These are phyloP conservation scores for Hortiboletus campestris DNA, from an alignment of 768 basidiomycete species.

Conservation along the genomic window DNA sequence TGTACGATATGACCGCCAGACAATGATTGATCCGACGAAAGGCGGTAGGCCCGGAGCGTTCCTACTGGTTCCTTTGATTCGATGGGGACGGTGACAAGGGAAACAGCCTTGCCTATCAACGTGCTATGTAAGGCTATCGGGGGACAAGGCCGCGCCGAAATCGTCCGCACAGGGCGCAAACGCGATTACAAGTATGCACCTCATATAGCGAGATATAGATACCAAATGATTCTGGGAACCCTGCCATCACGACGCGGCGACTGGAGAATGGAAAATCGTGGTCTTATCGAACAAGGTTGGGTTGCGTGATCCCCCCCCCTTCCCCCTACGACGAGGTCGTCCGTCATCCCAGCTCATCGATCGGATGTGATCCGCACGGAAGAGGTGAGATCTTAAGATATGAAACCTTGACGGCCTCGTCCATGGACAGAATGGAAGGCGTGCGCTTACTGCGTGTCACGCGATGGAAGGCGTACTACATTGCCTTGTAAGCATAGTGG, in stretches of 20 bases:
- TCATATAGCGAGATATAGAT: conserved; percentile 17
- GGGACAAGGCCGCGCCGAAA: conserved; percentile 16
- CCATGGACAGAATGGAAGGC: conserved; percentile 20
- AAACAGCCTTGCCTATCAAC: neutral
- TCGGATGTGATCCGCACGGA: conserved; percentile 21
- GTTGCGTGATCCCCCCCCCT: conserved; percentile 14
- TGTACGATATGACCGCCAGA: neutral
- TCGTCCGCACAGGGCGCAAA: conserved; percentile 22
- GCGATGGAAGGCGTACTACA: conserved; percentile 2
- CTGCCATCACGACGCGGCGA: conserved; percentile 5
- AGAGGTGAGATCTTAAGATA: conserved; percentile 12
- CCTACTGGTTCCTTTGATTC: neutral
- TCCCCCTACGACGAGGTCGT: neutral
- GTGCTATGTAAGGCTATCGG: neutral
- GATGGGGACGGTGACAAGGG: neutral
- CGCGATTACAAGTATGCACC: conserved; percentile 18
- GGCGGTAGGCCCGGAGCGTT: neutral
- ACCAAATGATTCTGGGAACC: conserved; percentile 3
- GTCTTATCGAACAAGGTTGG: conserved; percentile 16
- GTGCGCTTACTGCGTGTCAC: conserved; percentile 9
- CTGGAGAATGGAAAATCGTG: conserved; percentile 6
- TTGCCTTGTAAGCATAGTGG: conserved; percentile 11
- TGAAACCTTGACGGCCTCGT: neutral
- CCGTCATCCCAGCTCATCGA: neutral
- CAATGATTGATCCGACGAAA: conserved; percentile 11